These are phyloP conservation scores for Fusarium continuum DNA, from an alignment of 2,329 filamentous ascomycete genomes.

Conservation along the genomic window DNA sequence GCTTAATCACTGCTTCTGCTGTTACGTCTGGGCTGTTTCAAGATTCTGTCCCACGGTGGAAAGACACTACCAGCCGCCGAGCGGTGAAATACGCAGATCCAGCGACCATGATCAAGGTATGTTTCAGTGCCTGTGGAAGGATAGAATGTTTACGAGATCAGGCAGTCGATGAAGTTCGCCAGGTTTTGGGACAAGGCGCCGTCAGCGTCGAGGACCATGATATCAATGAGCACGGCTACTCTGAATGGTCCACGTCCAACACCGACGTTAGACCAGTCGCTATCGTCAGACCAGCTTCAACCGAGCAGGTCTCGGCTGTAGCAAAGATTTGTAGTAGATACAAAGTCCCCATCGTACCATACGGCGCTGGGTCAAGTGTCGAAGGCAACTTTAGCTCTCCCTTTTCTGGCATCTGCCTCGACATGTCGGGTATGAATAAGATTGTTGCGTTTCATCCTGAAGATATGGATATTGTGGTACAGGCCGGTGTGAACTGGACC, in stretches of 20 bases:
- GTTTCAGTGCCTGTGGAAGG: too few species aligned
- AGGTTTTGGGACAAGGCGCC: constrained; percentile 59
- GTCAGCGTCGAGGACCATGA: constrained; percentile 73
- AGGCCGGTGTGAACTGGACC: constrained; percentile 75
- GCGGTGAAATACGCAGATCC: neutral
- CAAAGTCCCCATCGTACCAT: constrained; percentile 76
- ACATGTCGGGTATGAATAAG: constrained; percentile 73
- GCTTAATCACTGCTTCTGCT: neutral
- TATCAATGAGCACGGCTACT: constrained; percentile 71
- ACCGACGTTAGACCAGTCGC: constrained; percentile 68
- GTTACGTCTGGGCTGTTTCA: neutral
- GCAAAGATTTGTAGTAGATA: constrained; percentile 69
- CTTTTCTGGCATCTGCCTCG: constrained; percentile 73
- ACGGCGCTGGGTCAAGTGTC: constrained; percentile 76
- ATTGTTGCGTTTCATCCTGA: constrained; percentile 71
- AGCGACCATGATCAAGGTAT: neutral
- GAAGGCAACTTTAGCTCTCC: constrained; percentile 77
- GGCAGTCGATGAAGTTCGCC: neutral
- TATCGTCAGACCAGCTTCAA: constrained; percentile 70
- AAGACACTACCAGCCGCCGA: neutral
- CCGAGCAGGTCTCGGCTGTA: constrained; percentile 70
- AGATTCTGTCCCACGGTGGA: neutral
- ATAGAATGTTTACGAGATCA: too few species aligned
- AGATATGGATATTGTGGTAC: constrained; percentile 77
- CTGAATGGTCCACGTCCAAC: constrained; percentile 76